Percentiles rank a stretch among this genome's conserved stretches.
Conservation (phyloP, 2,329 filamentous ascomycete genomes). For the Aspergillus nomiae region DNA sequence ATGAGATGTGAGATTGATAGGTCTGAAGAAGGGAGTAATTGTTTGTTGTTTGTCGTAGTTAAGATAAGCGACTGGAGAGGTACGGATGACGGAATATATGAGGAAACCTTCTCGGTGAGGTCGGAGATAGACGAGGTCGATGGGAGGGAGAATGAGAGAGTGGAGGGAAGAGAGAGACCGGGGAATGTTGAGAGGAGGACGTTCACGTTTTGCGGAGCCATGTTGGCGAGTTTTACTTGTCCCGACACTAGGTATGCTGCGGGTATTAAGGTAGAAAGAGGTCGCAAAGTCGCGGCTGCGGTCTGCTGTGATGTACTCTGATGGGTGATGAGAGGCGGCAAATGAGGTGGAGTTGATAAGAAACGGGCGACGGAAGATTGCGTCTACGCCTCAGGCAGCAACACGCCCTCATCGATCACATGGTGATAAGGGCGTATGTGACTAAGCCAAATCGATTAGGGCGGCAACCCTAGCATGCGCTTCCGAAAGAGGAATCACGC, state of each 20-base stretch:
- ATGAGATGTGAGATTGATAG: slow-evolving; percentile 66
- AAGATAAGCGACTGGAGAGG: slow-evolving; percentile 65
- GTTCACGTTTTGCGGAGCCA: slow-evolving; percentile 67
- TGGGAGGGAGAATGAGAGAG: slow-evolving; percentile 73
- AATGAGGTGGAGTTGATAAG: neutral
- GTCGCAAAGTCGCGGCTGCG: neutral
- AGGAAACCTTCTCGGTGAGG: slow-evolving; percentile 63
- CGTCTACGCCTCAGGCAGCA: slow-evolving; percentile 10
- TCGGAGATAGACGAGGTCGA: slow-evolving; percentile 66
- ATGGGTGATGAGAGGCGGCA: neutral
- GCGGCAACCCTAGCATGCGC: slow-evolving; percentile 30
- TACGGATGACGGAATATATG: slow-evolving; percentile 60
- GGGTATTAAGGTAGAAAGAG: neutral
- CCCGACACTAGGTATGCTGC: neutral
- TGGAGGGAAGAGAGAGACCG: slow-evolving; percentile 80
- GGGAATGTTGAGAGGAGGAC: slow-evolving; percentile 82
- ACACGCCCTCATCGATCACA: neutral
- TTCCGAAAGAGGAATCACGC: slow-evolving; percentile 34
- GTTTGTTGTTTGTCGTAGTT: slow-evolving; percentile 77
- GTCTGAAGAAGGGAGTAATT: slow-evolving; percentile 56
- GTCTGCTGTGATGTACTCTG: neutral
- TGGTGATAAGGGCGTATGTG: slow-evolving; percentile 9
- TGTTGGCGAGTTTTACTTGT: slow-evolving; percentile 33
- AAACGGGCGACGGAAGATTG: neutral
- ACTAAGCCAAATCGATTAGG: slow-evolving; percentile 26